Conservation (phyloP, 2,329 filamentous ascomycete genomes). For the Pseudonectria foliicola region DNA sequence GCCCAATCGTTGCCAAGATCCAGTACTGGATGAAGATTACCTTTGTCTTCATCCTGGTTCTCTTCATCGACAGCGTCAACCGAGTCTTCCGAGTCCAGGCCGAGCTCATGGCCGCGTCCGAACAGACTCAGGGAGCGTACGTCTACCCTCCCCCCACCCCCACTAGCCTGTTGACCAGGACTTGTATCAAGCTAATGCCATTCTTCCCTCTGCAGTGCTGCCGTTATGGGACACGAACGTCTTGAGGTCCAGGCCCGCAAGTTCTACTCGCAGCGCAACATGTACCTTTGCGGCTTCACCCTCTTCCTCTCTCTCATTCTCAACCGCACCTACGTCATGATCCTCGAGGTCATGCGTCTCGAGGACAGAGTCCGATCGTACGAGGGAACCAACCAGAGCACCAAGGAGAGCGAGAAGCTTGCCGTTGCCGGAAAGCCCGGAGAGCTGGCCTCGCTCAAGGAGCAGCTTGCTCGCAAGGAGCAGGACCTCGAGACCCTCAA, state of each 20-base stretch:
- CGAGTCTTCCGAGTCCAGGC: constrained; percentile 95
- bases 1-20: constrained; percentile 74
- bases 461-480: constrained; percentile 72
- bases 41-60: constrained; percentile 97
- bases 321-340: constrained; percentile 98
- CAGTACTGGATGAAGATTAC: constrained; percentile 99
- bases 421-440: constrained; percentile 65
- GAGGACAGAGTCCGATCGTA: constrained; percentile 85
- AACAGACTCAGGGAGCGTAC: constrained; percentile 42
- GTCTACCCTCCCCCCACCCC: constrained; percentile 20
- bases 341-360: constrained; percentile 81
- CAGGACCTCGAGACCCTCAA: constrained; percentile 79
- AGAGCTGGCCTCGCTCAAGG: constrained; percentile 63
- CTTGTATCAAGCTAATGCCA: constrained; percentile 13
- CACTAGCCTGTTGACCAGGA: too few species aligned
- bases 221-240: constrained; percentile 82
- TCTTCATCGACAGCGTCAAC: constrained; percentile 94
- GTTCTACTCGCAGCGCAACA: constrained; percentile 99
- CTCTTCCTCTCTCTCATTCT: constrained; percentile 97
- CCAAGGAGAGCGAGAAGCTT: constrained; percentile 66
- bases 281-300: constrained; percentile 99
- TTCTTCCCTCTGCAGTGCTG: constrained; percentile 35
- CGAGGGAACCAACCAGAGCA: constrained; percentile 50
- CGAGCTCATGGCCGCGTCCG: constrained; percentile 68
- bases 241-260: constrained; percentile 99